Percentiles rank a stretch among this genome's conserved stretches.
Evolutionary conservation across 2,329 filamentous ascomycete genomes (phyloP).

Genomic region (Penicillium sumatraense): DNA sequence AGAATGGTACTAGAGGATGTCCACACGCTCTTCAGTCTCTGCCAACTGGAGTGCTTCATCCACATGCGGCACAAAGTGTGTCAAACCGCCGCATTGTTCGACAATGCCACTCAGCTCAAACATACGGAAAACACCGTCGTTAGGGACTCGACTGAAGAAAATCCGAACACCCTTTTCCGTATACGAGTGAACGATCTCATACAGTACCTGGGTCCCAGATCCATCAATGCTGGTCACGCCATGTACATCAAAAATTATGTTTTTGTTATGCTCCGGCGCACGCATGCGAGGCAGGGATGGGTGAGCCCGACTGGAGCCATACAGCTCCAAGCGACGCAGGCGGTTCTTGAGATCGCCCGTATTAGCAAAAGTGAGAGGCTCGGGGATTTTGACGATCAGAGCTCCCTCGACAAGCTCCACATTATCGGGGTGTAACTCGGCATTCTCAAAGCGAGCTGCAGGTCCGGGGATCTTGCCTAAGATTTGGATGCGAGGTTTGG

Average conservation of each 20-base stretch:
- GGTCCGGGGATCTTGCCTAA: slow-evolving; percentile 86
- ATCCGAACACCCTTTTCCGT: slow-evolving; percentile 70
- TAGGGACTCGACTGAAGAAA: slow-evolving; percentile 59
- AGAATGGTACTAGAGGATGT: slow-evolving; percentile 33
- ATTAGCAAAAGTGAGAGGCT: slow-evolving; percentile 95
- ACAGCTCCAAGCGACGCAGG: slow-evolving; percentile 80
- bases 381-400: slow-evolving; percentile 95
- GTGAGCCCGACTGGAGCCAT: slow-evolving; percentile 83
- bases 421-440: slow-evolving; percentile 70
- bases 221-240: slow-evolving; percentile 96
- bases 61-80: slow-evolving; percentile 80
- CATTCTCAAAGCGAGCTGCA: slow-evolving; percentile 78
- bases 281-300: slow-evolving; percentile 83
- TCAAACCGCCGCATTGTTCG: slow-evolving; percentile 75
- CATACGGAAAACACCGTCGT: slow-evolving; percentile 67
- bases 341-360: slow-evolving; percentile 88
- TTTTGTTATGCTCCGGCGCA: slow-evolving; percentile 79
- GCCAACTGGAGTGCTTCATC: slow-evolving; percentile 82
- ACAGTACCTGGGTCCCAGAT: slow-evolving; percentile 86
- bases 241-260: slow-evolving; percentile 96
- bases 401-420: slow-evolving; percentile 91
- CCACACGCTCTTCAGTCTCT: slow-evolving; percentile 67
- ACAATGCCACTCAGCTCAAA: slow-evolving; percentile 84
- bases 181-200: slow-evolving; percentile 85
- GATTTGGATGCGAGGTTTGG: slow-evolving; percentile 93